These are phyloP conservation scores for Akanthomyces lecanii DNA, from an alignment of 2,329 filamentous ascomycete genomes.

Conservation along the genomic window DNA sequence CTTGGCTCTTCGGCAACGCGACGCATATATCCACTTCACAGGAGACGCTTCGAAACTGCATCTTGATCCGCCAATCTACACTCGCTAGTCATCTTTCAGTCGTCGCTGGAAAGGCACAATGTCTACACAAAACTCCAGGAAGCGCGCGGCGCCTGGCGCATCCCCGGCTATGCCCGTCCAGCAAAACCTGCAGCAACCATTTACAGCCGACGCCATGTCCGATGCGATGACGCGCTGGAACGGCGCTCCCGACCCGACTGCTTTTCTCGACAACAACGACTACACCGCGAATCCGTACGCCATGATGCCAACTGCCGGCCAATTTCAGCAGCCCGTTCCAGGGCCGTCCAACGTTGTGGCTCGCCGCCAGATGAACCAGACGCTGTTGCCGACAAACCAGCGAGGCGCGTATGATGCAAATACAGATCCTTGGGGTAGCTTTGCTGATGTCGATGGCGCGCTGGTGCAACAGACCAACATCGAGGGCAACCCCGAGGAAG, in stretches of 20 bases:
- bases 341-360: slow-evolving; percentile 48
- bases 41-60: neutral
- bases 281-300: slow-evolving; percentile 35
- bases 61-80: slow-evolving; percentile 6
- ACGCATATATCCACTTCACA: neutral
- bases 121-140: slow-evolving; percentile 55
- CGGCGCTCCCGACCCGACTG: slow-evolving; percentile 33
- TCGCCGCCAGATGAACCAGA: slow-evolving; percentile 47
- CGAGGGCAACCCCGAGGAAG: slow-evolving; percentile 45
- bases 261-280: slow-evolving; percentile 34
- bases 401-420: slow-evolving; percentile 35
- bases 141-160: slow-evolving; percentile 69
- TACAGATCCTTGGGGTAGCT: slow-evolving; percentile 39
- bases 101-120: slow-evolving; percentile 27
- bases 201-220: slow-evolving; percentile 42
- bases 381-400: slow-evolving; percentile 42
- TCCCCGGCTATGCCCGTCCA: slow-evolving; percentile 57
- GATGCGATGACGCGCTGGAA: slow-evolving; percentile 48
- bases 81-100: no score
- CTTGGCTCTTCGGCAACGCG: neutral
- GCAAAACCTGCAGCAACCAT: slow-evolving; percentile 46
- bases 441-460: slow-evolving; percentile 36
- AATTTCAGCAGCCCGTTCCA: slow-evolving; percentile 29
- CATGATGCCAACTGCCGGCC: slow-evolving; percentile 35
- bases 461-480: slow-evolving; percentile 35